These are phyloP conservation scores for Noccaea caerulescens DNA, from an alignment of 345 rosid species.

Conservation along the genomic window DNA sequence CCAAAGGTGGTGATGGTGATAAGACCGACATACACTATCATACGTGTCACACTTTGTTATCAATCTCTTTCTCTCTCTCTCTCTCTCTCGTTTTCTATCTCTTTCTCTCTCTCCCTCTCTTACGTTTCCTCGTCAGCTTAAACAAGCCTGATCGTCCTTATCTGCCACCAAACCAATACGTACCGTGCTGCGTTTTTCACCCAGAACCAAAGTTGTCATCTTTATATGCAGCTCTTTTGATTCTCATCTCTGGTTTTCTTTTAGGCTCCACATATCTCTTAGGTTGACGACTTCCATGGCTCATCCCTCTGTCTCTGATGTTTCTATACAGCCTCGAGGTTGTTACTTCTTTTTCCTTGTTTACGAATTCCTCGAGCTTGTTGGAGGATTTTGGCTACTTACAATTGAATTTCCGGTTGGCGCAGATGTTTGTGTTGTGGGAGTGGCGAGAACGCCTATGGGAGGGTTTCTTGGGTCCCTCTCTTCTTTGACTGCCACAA, in stretches of 20 bases:
- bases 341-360: constrained; percentile 7
- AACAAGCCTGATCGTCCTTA: constrained; percentile 26
- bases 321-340: constrained; percentile 62
- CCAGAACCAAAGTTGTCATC: constrained; percentile 33
- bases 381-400: constrained; percentile 11
- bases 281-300: constrained; percentile 49
- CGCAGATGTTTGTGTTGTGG: constrained; percentile 94
- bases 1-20: constrained; percentile 8
- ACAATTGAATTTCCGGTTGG: constrained; percentile 22
- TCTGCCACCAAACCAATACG: constrained; percentile 24
- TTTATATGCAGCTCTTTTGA: constrained; percentile 12
- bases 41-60: constrained; percentile 20
- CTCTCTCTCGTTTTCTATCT: constrained; percentile 1
- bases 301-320: constrained; percentile 38
- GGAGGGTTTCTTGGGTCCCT: constrained; percentile 89
- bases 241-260: constrained; percentile 25
- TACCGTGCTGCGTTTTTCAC: constrained; percentile 5
- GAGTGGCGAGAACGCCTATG: constrained; percentile 89
- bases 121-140: constrained; percentile 32
- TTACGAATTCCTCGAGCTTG: constrained; percentile 11
- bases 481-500: constrained; percentile 76
- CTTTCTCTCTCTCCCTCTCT: neutral
- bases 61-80: too few relatives aligned
- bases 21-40: constrained; percentile 15
- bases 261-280: constrained; percentile 17